Conservation (phyloP, 2,329 filamentous ascomycete species). For the Monosporascus sp. region DNA sequence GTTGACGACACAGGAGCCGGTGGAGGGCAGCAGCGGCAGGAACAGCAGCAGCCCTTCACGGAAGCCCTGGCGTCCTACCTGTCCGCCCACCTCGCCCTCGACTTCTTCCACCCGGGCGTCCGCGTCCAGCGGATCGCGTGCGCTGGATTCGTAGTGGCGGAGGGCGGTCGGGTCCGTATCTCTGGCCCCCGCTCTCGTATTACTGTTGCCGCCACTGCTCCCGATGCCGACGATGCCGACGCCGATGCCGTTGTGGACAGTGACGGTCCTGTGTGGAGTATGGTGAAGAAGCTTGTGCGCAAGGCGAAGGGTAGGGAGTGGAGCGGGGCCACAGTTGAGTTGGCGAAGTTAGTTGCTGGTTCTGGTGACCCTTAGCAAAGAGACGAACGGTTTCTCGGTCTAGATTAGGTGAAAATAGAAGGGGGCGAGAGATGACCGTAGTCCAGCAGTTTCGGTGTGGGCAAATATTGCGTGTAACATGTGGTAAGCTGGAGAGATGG, state of each 20-base stretch:
- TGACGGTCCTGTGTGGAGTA: conserved; percentile 7
- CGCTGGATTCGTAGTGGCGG: conserved; percentile 49
- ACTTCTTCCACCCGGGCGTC: conserved; percentile 52
- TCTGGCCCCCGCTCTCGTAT: conserved; percentile 1
- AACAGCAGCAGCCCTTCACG: conserved; percentile 38
- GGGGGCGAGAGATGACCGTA: too few relatives aligned
- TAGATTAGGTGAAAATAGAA: too few relatives aligned
- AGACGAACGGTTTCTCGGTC: too few relatives aligned
- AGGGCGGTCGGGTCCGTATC: conserved; percentile 44
- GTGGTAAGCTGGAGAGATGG: too few relatives aligned
- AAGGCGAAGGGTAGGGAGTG: conserved; percentile 8
- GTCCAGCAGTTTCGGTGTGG: too few relatives aligned
- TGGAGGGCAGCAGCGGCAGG: background rate
- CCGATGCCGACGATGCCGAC: background rate
- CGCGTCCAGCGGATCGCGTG: conserved; percentile 48
- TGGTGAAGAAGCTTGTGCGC: conserved; percentile 10
- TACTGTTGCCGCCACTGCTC: background rate
- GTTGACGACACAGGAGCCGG: background rate
- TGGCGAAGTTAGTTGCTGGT: conserved; percentile 4
- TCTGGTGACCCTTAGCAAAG: too few relatives aligned
- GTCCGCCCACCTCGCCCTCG: conserved; percentile 46
- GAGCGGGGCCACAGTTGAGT: background rate
- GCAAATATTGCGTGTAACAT: too few relatives aligned
- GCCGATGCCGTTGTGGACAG: background rate
- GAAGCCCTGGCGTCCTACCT: conserved; percentile 46